These are phyloP conservation scores for Candida sphagnicola DNA, from an alignment of 805 yeast genomes.

Conservation along the genomic window DNA sequence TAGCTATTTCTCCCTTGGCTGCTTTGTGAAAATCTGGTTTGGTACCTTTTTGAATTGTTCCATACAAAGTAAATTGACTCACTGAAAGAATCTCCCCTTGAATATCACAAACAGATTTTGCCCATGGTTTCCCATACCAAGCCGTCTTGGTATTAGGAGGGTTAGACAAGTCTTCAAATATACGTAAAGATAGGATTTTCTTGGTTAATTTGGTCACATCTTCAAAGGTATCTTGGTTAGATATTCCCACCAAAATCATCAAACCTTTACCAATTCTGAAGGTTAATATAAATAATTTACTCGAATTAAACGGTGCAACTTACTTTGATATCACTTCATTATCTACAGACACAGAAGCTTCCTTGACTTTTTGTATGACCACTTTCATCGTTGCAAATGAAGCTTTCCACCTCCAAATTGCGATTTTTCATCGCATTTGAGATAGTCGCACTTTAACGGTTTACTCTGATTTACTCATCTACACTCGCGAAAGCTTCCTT, in stretches of 20 bases:
- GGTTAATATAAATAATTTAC: background rate
- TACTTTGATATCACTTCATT: slow-evolving; percentile 60
- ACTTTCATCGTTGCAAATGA: slow-evolving; percentile 58
- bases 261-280: slow-evolving; percentile 62
- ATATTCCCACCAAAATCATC: slow-evolving; percentile 79
- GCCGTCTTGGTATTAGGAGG: slow-evolving; percentile 41
- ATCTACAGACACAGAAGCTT: slow-evolving; percentile 87
- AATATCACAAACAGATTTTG: slow-evolving; percentile 56
- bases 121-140: slow-evolving; percentile 74
- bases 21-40: slow-evolving; percentile 95
- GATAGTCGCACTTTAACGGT: too few relatives aligned
- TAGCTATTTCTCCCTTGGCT: slow-evolving; percentile 67
- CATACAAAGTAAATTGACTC: slow-evolving; percentile 90
- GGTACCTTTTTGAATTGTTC: slow-evolving; percentile 81
- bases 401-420: too few relatives aligned
- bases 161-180: slow-evolving; percentile 62
- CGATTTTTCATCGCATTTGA: too few relatives aligned
- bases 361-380: slow-evolving; percentile 84
- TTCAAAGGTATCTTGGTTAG: slow-evolving; percentile 68
- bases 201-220: slow-evolving; percentile 68
- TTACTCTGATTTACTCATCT: too few relatives aligned
- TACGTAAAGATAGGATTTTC: slow-evolving; percentile 59
- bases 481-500: too few relatives aligned
- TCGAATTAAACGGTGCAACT: slow-evolving; percentile 10
- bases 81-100: slow-evolving; percentile 73